A percentile compares a stretch with the other conserved stretches of the same genome.
These are phyloP conservation scores for Penicillium sp. DNA, from an alignment of 2,329 filamentous ascomycete species.

Conservation along the genomic window DNA sequence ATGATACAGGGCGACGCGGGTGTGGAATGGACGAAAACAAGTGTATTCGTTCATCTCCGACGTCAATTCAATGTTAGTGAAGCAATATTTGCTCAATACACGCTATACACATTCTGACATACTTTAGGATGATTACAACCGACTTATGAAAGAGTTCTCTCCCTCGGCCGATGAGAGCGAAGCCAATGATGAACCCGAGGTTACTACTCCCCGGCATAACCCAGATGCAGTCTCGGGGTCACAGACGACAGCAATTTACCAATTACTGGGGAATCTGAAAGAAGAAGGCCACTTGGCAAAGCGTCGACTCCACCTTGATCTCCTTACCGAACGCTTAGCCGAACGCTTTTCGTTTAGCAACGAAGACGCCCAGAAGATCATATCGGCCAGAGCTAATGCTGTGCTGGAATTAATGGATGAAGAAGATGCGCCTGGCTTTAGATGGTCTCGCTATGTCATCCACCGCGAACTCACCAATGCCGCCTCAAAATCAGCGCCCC, in stretches of 20 bases:
- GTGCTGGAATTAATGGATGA: conserved; percentile 41
- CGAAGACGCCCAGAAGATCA: conserved; percentile 40
- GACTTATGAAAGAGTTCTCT: conserved; percentile 30
- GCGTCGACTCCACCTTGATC: conserved; percentile 41
- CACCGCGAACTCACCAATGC: conserved; percentile 41
- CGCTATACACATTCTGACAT: neutral
- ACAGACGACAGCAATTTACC: conserved; percentile 41
- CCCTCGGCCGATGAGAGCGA: conserved; percentile 21
- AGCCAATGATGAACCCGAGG: conserved; percentile 21
- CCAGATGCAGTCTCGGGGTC: conserved; percentile 29
- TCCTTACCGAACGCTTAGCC: conserved; percentile 35
- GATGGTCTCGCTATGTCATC: conserved; percentile 45
- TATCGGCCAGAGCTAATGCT: conserved; percentile 33
- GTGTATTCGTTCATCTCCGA: conserved; percentile 46
- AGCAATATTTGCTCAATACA: neutral
- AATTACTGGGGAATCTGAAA: conserved; percentile 40
- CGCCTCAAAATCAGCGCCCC: conserved; percentile 28
- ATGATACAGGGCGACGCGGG: conserved; percentile 50
- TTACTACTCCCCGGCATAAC: conserved; percentile 26
- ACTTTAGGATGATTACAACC: conserved; percentile 36
- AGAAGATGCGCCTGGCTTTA: conserved; percentile 36
- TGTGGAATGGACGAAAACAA: conserved; percentile 47
- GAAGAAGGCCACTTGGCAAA: conserved; percentile 44
- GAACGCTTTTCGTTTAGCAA: conserved; percentile 31
- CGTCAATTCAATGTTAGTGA: conserved; percentile 43